These are phyloP conservation scores for Hypoxylon sp. DNA, from an alignment of 2,329 filamentous ascomycete species.

Conservation along the genomic window DNA sequence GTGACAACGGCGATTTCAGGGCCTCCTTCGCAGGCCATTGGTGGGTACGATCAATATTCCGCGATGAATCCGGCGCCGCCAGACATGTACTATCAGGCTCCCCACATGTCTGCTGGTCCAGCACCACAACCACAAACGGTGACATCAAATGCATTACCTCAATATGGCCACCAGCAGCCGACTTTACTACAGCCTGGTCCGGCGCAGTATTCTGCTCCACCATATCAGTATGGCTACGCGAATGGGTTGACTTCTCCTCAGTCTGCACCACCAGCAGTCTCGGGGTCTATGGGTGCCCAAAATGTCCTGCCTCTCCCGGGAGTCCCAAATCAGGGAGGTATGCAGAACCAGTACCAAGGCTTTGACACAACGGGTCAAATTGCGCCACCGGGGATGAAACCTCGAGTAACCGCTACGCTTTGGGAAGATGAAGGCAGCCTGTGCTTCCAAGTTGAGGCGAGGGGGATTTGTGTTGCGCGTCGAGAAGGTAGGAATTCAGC, in stretches of 20 bases:
- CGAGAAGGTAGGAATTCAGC: constrained; percentile 77
- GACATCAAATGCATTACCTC: constrained; percentile 78
- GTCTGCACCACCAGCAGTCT: constrained; percentile 73
- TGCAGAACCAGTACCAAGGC: constrained; percentile 71
- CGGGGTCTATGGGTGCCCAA: constrained; percentile 76
- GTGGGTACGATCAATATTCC: constrained; percentile 62
- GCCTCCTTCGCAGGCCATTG: constrained; percentile 57
- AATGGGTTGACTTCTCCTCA: constrained; percentile 88
- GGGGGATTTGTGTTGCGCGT: constrained; percentile 94
- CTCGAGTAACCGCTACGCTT: constrained; percentile 92
- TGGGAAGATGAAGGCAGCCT: constrained; percentile 99
- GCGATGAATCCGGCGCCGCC: constrained; percentile 86
- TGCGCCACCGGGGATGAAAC: constrained; percentile 94
- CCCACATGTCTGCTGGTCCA: constrained; percentile 84
- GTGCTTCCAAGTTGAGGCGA: constrained; percentile 97
- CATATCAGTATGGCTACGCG: constrained; percentile 80
- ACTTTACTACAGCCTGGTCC: constrained; percentile 81
- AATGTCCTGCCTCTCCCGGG: constrained; percentile 81
- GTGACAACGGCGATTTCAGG: constrained; percentile 62
- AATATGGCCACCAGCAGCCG: constrained; percentile 86
- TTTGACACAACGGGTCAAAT: constrained; percentile 93
- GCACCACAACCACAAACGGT: constrained; percentile 82
- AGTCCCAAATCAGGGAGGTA: constrained; percentile 63
- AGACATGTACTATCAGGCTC: constrained; percentile 87
- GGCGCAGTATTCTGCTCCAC: constrained; percentile 75